Evolutionary conservation across 129 eudicot species (phyloP), one percentile per base, ranked within the genome.

Genomic region (Dittrichia graveolens): DNA sequence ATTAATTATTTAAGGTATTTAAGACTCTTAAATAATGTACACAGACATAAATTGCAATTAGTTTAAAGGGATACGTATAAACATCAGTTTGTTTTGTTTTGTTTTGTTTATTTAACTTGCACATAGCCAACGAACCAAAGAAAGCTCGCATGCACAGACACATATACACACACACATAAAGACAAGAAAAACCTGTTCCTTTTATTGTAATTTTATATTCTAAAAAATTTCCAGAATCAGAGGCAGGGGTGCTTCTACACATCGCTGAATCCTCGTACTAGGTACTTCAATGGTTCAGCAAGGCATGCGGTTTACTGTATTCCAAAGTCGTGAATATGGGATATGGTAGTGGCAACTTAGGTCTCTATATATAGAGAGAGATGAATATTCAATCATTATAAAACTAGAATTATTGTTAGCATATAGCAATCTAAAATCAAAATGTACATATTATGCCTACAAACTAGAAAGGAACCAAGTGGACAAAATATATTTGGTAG

Each of bases 31-130:
- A 24, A 14, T 7, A 57, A 24, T 57, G 63, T 4, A 57, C 11
- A 57, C n/a, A 31, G 42, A 9, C 72, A 67, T 13, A 67, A 31
- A 48, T n/a, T 67, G 74, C 38, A 37, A 69, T 37, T 15, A 52
- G 15, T 35, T 69, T 39, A 42, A 31, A 7, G 13, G 50, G 56
- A 24, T 67, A 48, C 5, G 8, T 11, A 39, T 12, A 37, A 16
- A 54, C 12, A 57, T 24, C 40, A 57, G 19, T 57, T 19, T 16
- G 12, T 45, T 65, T 24, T 45, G 55, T 45, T 65, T 24, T 45
- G 55, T 46, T 24, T 65, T 65, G 19, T 45, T 45, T 12, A 34
- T 45, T 65, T 65, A 65, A 48, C 35, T 31, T 46, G 39, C 71
- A 19, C 11, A n/a, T n/a, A 35, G 44, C 7, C 59, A 35, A n/a